Evolutionary conservation across 345 rosid genomes (phyloP), one percentile per base, ranked within the genome.

Genomic region (Anacardium occidentale): DNA sequence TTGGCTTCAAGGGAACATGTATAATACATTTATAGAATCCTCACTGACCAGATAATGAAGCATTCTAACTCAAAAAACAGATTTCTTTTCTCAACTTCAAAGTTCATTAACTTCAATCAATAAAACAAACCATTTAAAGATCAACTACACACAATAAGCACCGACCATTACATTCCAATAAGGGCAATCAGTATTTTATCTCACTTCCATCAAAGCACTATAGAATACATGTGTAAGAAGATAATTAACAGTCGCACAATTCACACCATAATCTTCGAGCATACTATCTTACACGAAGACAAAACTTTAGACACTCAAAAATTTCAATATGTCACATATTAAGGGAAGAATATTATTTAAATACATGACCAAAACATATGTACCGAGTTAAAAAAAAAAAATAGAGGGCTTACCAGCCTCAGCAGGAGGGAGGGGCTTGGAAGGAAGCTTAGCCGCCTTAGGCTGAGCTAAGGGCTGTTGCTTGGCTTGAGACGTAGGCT

Each of bases 1-100:
- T n/a, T n/a, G n/a, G n/a, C 92, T 85, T 91, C 91, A 77, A 86
- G 91, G 94, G 91, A 87, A 87, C 91, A 92, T 87, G 87, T 87
- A 90, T 60, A 52, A 73, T 83, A 88, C 82, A 91, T 78, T 10
- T 77, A 73, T 3, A 10, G 50, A 22, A 77, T 85, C 91, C 91
- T 69, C 91, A 85, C 68, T 59, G 87, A 90, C 89, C 90, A 87
- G 87, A 88, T 85, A 82, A 79, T 10, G 91, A 88, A 89, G 89
- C 89, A 62, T 26, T 56, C 42, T 3, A 5, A 37, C 42, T 5
- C 42, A 37, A 37, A 37, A 37, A 37, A 37, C 40, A 3, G 40
- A 6, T 37, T 37, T 37, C 7, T 37, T 37, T 37, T 5, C 7
- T 37, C 42, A 7, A 37, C 42, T 37, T 34, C 40, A 34, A 34